phyloP scores from a whole-genome alignment of 2,329 filamentous ascomycete species.

The Aaosphaeria pasadenensis region DNA sequence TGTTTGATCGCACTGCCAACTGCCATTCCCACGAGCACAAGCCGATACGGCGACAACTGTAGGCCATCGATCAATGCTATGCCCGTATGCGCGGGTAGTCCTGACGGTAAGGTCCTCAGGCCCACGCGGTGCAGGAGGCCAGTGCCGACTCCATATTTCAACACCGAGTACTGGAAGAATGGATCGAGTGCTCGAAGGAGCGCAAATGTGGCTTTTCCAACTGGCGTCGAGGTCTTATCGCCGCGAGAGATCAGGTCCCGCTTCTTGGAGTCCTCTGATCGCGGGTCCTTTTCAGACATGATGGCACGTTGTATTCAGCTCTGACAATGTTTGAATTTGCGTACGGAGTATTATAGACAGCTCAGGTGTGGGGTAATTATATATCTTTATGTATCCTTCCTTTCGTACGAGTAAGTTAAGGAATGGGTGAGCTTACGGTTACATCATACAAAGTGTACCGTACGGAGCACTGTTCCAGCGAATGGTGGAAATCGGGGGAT shows the following conservation, averaged over 20 bases:
- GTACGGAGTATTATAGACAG: too few relatives aligned
- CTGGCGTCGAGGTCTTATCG: slow-evolving; percentile 37
- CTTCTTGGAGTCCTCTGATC: slow-evolving; percentile 26
- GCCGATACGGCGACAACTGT: slow-evolving; percentile 50
- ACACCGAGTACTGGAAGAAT: slow-evolving; percentile 49
- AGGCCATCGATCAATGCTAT: slow-evolving; percentile 41
- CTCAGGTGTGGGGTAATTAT: too few relatives aligned
- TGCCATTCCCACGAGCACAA: slow-evolving; percentile 54
- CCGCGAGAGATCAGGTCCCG: slow-evolving; percentile 41
- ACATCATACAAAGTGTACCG: too few relatives aligned
- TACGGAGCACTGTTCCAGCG: too few relatives aligned
- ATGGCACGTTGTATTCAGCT: too few relatives aligned
- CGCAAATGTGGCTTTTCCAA: slow-evolving; percentile 43
- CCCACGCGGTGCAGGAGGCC: slow-evolving; percentile 47
- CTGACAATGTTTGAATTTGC: too few relatives aligned
- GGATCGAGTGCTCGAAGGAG: slow-evolving; percentile 47
- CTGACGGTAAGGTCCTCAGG: slow-evolving; percentile 41
- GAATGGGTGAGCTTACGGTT: too few relatives aligned
- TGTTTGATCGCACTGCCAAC: slow-evolving; percentile 55
- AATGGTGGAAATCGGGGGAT: too few relatives aligned
- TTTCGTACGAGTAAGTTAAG: too few relatives aligned
- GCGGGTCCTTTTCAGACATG: slow-evolving; percentile 18
- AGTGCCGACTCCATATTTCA: slow-evolving; percentile 42
- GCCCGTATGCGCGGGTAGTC: slow-evolving; percentile 40
- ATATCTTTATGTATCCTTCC: too few relatives aligned